These are phyloP conservation scores for Astrothelium macrocarpum DNA, from an alignment of 495 filamentous ascomycete genomes.

Conservation along the genomic window DNA sequence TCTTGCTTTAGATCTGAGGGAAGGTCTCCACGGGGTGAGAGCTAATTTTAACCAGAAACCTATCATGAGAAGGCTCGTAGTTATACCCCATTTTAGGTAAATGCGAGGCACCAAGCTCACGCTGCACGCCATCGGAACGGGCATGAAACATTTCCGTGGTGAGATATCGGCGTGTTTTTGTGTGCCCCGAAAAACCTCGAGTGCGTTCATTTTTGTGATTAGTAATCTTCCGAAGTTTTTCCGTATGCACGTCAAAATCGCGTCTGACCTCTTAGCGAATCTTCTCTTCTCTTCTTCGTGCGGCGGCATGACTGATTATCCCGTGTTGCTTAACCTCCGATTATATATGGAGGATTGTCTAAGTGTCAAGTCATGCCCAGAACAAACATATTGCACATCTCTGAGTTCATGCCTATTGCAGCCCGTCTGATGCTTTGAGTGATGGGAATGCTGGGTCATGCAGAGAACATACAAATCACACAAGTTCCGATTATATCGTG, in stretches of 20 bases:
- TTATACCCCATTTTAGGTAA: neutral
- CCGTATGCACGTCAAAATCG: neutral
- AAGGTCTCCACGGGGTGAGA: no score
- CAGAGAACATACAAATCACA: neutral
- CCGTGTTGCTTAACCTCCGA: neutral
- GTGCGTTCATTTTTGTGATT: no score
- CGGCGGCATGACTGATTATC: neutral
- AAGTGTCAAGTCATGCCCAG: neutral
- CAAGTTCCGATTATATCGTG: no score
- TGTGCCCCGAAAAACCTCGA: no score
- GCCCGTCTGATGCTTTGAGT: neutral
- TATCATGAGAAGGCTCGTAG: no score
- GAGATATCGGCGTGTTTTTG: no score
- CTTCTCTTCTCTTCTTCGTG: neutral
- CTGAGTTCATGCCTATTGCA: neutral
- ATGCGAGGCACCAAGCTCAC: neutral
- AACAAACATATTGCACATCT: slow-evolving; percentile 4
- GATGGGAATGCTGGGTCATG: neutral
- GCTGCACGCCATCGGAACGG: no score
- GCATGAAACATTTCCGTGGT: no score
- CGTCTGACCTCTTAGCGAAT: neutral
- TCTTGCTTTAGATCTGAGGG: no score
- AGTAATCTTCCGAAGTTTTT: neutral
- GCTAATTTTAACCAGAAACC: no score
- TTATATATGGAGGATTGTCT: neutral